Conservation (phyloP, 1,139 yeast species). For the Arxiozyma slooffiae region DNA sequence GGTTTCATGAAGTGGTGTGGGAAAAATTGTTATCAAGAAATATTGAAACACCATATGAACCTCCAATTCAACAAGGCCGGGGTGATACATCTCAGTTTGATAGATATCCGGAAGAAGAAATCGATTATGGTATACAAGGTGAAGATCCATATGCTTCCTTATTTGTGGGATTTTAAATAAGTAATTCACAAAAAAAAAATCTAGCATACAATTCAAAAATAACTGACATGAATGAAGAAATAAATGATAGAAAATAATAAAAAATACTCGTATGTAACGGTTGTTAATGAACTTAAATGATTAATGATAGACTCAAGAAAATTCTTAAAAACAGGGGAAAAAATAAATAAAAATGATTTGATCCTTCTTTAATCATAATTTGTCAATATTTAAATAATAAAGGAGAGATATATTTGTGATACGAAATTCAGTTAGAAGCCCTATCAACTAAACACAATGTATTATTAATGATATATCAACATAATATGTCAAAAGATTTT, state of each 20-base stretch:
- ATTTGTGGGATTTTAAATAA: slow-evolving; percentile 59
- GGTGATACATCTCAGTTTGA: slow-evolving; percentile 94
- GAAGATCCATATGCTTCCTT: slow-evolving; percentile 70
- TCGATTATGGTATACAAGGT: slow-evolving; percentile 73
- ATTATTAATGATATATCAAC: too few relatives aligned
- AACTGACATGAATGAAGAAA: too few relatives aligned
- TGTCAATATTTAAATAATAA: neutral
- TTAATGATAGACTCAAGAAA: neutral
- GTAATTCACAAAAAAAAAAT: too few relatives aligned
- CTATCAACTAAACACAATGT: too few relatives aligned
- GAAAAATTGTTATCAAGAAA: slow-evolving; percentile 78
- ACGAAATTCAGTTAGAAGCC: too few relatives aligned
- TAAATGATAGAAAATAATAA: too few relatives aligned
- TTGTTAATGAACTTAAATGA: neutral
- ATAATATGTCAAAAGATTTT: too few relatives aligned
- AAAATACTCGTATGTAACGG: too few relatives aligned
- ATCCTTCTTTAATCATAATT: too few relatives aligned
- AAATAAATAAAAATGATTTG: neutral
- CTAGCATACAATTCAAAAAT: too few relatives aligned
- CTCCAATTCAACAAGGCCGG: slow-evolving; percentile 93
- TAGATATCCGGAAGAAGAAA: slow-evolving; percentile 86
- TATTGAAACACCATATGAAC: slow-evolving; percentile 96
- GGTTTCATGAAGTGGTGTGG: slow-evolving; percentile 96
- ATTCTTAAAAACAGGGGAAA: neutral
- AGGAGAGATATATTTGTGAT: neutral